phyloP scores from a whole-genome alignment of 495 filamentous ascomycete genomes.

The Podospora sp. region DNA sequence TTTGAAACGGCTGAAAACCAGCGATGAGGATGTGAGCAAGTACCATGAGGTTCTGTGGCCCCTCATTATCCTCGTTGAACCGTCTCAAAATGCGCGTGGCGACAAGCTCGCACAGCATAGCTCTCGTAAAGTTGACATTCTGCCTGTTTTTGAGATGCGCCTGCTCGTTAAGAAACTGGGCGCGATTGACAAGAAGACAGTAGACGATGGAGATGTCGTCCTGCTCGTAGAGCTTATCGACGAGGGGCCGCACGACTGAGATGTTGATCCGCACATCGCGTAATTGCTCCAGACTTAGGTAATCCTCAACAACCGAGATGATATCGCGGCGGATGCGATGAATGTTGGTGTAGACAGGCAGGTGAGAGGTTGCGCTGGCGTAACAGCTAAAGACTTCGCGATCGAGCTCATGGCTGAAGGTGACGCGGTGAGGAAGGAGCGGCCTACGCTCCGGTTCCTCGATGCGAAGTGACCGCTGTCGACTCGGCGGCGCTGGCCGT shows the following conservation, averaged over 20 bases:
- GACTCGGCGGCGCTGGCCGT: background rate
- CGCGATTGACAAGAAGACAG: slow-evolving; percentile 71
- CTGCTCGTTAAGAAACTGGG: slow-evolving; percentile 69
- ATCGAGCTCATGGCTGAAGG: slow-evolving; percentile 33
- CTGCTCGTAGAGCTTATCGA: slow-evolving; percentile 68
- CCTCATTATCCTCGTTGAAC: slow-evolving; percentile 68
- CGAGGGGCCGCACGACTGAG: slow-evolving; percentile 67
- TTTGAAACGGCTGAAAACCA: slow-evolving; percentile 73
- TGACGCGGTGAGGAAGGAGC: slow-evolving; percentile 30
- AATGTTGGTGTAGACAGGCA: slow-evolving; percentile 58
- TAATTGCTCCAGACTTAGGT: slow-evolving; percentile 64
- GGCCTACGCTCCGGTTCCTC: slow-evolving; percentile 38
- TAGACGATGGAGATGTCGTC: slow-evolving; percentile 70
- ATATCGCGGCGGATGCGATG: slow-evolving; percentile 56
- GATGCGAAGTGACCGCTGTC: slow-evolving; percentile 30
- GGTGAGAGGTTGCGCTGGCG: slow-evolving; percentile 37
- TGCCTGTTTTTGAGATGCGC: slow-evolving; percentile 65
- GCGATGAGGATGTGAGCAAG: slow-evolving; percentile 72
- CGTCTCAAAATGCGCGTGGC: slow-evolving; percentile 66
- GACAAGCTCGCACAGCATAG: slow-evolving; percentile 68
- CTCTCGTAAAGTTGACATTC: slow-evolving; percentile 68
- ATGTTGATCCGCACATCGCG: slow-evolving; percentile 70
- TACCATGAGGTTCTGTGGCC: slow-evolving; percentile 60
- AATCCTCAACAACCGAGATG: slow-evolving; percentile 54
- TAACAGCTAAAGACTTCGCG: slow-evolving; percentile 32